Base-by-base conservation (phyloP, 352 stramenopile species). In the Phytophthora ohioensis region DNA sequence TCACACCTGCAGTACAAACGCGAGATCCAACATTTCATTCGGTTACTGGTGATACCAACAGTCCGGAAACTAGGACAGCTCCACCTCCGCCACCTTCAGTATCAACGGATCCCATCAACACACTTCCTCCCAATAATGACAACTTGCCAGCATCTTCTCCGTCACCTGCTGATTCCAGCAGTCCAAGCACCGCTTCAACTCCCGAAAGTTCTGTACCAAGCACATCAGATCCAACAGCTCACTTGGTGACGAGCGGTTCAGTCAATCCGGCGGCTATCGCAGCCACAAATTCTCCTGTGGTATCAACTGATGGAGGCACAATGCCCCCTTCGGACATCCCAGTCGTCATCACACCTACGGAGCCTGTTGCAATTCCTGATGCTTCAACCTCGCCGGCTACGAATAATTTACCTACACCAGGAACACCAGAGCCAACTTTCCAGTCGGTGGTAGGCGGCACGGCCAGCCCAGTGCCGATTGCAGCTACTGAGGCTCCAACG, bases 221-320 rank as follows among this genome's bases (percentile, higher is more conserved):
- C n/a, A 61, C 54, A 34, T 41, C 39, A 11, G 38, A 61, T 9
- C 54, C 54, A 35, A 61, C 54, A 34, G 51, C 52, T 61, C 41
- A 8, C 17, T 12, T 21, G 17, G 21, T 5, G 21, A 60, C 27
- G 8, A 31, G 38, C 4, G 38, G 17, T 59, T 30, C 36, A 21
- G 21, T 36, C 27, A 48, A 13, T 36, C 31, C 53, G 48, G 17
- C 36, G 1, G n/a, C 15, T 38, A 4, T 27, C 5, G 5, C 15
- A 15, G 4, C 38, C 21, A 51, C 53, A 12, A 13, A 51, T 30
- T 27, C 30, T 31, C 38, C 36, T 17, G 13, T 39, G 9, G 45
- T 21, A 15, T 56, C 49, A 0, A 8, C 32, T 39, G 11, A 15
- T 31, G 43, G 7, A 12, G 43, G 30, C n/a, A 32, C 15, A 21